These are phyloP conservation scores for Ceratocystis variospora DNA, from an alignment of 2,329 filamentous ascomycete genomes.

Conservation along the genomic window DNA sequence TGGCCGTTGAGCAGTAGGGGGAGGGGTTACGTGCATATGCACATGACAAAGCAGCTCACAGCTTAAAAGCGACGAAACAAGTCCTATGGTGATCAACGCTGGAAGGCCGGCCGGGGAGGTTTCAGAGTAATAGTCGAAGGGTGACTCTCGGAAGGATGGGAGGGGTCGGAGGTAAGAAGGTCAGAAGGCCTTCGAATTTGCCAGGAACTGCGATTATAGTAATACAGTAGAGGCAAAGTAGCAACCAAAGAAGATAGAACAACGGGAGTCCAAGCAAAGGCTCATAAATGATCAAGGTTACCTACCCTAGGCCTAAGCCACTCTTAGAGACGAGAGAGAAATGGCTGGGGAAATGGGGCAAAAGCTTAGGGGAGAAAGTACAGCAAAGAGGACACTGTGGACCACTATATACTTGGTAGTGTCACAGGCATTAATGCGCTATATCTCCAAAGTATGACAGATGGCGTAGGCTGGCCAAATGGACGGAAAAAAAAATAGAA, in stretches of 20 bases:
- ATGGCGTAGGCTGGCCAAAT: not conserved
- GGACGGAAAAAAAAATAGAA: not conserved
- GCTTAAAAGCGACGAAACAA: slow-evolving; percentile 18
- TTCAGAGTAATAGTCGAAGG: not conserved
- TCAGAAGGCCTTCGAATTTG: not conserved
- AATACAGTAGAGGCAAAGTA: no score
- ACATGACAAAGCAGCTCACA: slow-evolving; percentile 19
- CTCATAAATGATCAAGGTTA: no score
- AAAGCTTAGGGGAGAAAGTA: not conserved
- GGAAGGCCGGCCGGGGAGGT: not conserved
- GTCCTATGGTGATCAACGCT: slow-evolving; percentile 17
- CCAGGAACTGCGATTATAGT: not conserved
- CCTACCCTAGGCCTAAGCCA: no score
- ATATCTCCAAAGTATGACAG: not conserved
- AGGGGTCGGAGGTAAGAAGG: not conserved
- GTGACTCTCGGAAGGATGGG: not conserved
- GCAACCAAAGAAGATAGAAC: no score
- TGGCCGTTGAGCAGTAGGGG: slow-evolving; percentile 19
- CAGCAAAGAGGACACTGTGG: no score
- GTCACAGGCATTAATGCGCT: no score
- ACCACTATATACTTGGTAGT: no score
- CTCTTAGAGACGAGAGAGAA: no score
- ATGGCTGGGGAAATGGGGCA: not conserved
- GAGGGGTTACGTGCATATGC: slow-evolving; percentile 18
- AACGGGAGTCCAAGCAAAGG: no score